These are phyloP conservation scores for Lactarius hengduanensis DNA, from an alignment of 768 basidiomycete genomes.

Conservation along the genomic window DNA sequence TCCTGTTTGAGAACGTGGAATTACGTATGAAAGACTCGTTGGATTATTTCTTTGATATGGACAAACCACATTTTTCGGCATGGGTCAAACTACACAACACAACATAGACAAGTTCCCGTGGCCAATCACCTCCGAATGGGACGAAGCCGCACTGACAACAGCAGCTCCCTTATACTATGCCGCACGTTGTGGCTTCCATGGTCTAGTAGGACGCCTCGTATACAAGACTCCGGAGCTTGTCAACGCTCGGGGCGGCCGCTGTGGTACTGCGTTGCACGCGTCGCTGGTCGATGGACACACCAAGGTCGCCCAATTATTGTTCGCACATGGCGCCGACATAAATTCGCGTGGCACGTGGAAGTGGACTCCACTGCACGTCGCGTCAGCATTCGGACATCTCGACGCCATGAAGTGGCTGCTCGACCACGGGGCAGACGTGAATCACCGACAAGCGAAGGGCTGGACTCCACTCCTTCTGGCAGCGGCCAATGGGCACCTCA, in stretches of 20 bases:
- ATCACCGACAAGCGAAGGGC: background rate
- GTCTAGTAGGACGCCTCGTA: background rate
- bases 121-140: background rate
- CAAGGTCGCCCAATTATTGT: background rate
- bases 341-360: background rate
- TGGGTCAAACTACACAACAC: background rate
- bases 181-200: too few species aligned
- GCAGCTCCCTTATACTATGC: constrained; percentile 1
- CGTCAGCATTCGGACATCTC: background rate
- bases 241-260: background rate
- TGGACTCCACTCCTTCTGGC: background rate
- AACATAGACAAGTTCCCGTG: background rate
- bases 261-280: background rate
- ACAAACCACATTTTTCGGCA: background rate
- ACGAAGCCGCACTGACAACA: too few species aligned
- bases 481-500: background rate
- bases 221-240: background rate
- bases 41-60: background rate
- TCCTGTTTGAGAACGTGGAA: background rate
- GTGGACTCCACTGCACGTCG: background rate
- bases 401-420: background rate
- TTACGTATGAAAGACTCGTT: background rate
- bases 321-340: background rate
- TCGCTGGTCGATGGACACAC: background rate
- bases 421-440: background rate